Evolutionary conservation across 805 yeast species (phyloP), one percentile per base, ranked within the genome.

Genomic region (Brettanomyces custersianus): DNA sequence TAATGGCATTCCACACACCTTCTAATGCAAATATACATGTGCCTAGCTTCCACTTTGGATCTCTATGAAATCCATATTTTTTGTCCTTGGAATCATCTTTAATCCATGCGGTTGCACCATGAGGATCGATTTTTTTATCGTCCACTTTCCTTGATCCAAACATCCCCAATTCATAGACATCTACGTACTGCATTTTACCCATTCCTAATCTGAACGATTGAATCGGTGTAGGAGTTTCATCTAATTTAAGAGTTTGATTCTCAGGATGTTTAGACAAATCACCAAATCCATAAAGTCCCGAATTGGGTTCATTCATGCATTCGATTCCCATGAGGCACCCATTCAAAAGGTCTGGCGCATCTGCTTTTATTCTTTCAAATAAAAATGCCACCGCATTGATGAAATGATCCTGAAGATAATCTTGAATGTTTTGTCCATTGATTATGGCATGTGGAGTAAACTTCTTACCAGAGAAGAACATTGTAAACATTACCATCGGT

Each of bases 291-390:
- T 80, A 66, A 35, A 77, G 68, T 0, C 96, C 96, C 35, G 65
- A 53, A 47, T 74, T 80, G 5, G 96, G 96, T 54, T 88, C 96
- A 54, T 88, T 88, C 61, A 88, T 55, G 34, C 82, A 69, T 58
- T 88, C 96, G 38, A 84, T 65, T 3, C 95, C 96, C n/a, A 82
- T 42, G 2, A 84, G 56, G n/a, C 70, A 67, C 18, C 47, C 44
- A 20, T 64, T 62, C 34, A 71, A 60, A 30, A 77, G 48, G 9
- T 63, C 62, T 0, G 78, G 76, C 0, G 66, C 68, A 6, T 46
- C 37, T 1, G 46, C 49, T 27, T 57, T 55, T 7, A 78, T 58
- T 12, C 60, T 41, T 33, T 57, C 49, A 22, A 77, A 60, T 9
- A 80, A 55, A 36, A 66, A 56, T 30, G 60, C 49, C n/a, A 80